Conservation (phyloP, 2,329 filamentous ascomycete species). For the Sclerotinia sclerotiorum region DNA sequence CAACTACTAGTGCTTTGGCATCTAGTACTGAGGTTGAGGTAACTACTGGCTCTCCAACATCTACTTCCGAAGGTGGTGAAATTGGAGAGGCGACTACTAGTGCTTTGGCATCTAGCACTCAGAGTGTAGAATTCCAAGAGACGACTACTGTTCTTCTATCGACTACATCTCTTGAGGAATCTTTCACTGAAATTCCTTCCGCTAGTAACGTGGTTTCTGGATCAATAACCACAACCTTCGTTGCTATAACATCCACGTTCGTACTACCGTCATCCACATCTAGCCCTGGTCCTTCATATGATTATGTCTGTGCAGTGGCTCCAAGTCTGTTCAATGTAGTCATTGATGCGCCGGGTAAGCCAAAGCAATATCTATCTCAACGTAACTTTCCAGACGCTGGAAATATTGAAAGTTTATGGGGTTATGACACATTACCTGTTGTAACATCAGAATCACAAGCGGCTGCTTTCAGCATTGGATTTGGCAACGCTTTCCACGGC, state of each 20-base stretch:
- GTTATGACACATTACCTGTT: conserved; percentile 25
- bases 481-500: conserved; percentile 5
- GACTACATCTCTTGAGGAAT: not conserved
- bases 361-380: conserved; percentile 24
- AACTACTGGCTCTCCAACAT: not conserved
- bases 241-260: not conserved
- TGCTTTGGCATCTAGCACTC: not conserved
- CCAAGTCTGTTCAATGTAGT: conserved; percentile 23
- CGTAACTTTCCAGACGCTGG: conserved; percentile 21
- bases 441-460: conserved; percentile 14
- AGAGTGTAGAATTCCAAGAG: not conserved
- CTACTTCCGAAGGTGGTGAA: not conserved
- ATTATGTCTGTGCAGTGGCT: conserved; percentile 17
- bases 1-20: not conserved
- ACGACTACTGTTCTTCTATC: not conserved
- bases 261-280: not conserved
- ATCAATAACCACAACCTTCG: not conserved
- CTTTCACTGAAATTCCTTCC: conserved; percentile 1
- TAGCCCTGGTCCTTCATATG: conserved; percentile 11
- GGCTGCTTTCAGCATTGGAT: conserved; percentile 20
- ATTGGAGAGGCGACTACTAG: not conserved
- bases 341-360: conserved; percentile 25
- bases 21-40: not conserved
- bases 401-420: conserved; percentile 18
- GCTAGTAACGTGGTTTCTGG: not conserved